A percentile compares a stretch with the other conserved stretches of the same genome.
Evolutionary conservation across 1,284 basidiomycete species (phyloP).

Genomic region (Moesziomyces antarcticus): DNA sequence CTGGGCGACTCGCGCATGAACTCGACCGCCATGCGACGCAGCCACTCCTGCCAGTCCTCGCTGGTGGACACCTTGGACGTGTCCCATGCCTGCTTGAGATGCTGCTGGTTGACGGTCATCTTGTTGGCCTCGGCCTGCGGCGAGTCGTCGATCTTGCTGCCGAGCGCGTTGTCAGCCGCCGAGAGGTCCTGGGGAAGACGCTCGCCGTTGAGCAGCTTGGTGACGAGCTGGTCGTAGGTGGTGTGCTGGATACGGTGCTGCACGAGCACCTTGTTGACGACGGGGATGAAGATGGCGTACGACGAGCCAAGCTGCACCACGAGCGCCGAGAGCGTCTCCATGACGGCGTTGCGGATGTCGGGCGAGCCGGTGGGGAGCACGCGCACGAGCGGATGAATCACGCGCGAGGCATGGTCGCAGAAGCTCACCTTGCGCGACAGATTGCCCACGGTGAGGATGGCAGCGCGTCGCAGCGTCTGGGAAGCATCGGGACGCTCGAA

Average conservation of each 20-base stretch:
- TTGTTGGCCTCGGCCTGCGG: constrained; percentile 74
- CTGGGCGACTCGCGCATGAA: constrained; percentile 99
- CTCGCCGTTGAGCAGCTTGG: constrained; percentile 91
- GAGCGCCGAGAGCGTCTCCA: constrained; percentile 93
- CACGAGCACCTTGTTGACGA: constrained; percentile 88
- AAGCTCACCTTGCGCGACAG: constrained; percentile 95
- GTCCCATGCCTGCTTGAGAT: constrained; percentile 97
- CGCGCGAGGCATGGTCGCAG: constrained; percentile 96
- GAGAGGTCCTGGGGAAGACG: constrained; percentile 77
- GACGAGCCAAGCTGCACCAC: constrained; percentile 94
- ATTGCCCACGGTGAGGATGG: constrained; percentile 90
- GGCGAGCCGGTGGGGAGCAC: constrained; percentile 81
- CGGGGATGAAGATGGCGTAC: constrained; percentile 96
- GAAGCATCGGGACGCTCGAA: constrained; percentile 87
- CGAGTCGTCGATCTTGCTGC: constrained; percentile 67
- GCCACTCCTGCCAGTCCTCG: constrained; percentile 97
- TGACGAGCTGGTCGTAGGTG: constrained; percentile 87
- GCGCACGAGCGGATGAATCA: constrained; percentile 93
- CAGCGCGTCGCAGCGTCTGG: constrained; percentile 82
- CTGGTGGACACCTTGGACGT: constrained; percentile 78
- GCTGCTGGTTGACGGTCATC: constrained; percentile 95
- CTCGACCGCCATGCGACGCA: constrained; percentile 90
- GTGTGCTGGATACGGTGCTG: constrained; percentile 84
- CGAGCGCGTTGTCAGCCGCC: constrained; percentile 44
- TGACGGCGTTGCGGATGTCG: constrained; percentile 85